Percentiles rank a stretch among this genome's conserved stretches.
phyloP scores from a whole-genome alignment of 768 basidiomycete species.

The Lentinula lateritia region DNA sequence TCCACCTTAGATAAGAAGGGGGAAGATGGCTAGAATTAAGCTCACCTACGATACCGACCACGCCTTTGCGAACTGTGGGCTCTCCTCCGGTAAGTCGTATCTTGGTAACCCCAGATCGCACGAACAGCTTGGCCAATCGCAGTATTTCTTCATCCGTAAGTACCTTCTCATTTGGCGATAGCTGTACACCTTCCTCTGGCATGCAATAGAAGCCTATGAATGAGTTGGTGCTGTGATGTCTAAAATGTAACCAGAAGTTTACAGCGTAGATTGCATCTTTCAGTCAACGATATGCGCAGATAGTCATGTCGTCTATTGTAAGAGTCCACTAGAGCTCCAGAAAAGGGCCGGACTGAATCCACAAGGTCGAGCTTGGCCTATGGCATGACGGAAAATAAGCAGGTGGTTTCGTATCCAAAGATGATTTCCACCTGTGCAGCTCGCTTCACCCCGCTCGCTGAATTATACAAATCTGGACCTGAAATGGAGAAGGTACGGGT shows the following conservation, averaged over 20 bases:
- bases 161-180: constrained; percentile 64
- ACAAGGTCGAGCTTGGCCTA: constrained; percentile 55
- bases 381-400: neutral
- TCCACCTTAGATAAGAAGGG: constrained; percentile 2
- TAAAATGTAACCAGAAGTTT: constrained; percentile 3
- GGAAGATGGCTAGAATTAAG: neutral
- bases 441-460: neutral
- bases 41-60: constrained; percentile 64
- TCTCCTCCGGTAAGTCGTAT: constrained; percentile 88
- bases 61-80: constrained; percentile 76
- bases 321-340: constrained; percentile 57
- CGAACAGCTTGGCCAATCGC: constrained; percentile 71
- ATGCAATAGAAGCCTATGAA: constrained; percentile 83
- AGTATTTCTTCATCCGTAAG: constrained; percentile 74
- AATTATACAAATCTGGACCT: neutral
- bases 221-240: neutral
- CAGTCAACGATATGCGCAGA: constrained; percentile 83
- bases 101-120: constrained; percentile 78
- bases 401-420: neutral
- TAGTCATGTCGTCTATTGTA: constrained; percentile 74
- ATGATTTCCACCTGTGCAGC: neutral
- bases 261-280: constrained; percentile 87
- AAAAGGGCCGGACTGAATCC: constrained; percentile 42
- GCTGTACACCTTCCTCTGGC: constrained; percentile 74
- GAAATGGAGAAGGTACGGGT: neutral